phyloP scores from a whole-genome alignment of 192 early-diverging fungal species.

The Coemansia sp. region DNA sequence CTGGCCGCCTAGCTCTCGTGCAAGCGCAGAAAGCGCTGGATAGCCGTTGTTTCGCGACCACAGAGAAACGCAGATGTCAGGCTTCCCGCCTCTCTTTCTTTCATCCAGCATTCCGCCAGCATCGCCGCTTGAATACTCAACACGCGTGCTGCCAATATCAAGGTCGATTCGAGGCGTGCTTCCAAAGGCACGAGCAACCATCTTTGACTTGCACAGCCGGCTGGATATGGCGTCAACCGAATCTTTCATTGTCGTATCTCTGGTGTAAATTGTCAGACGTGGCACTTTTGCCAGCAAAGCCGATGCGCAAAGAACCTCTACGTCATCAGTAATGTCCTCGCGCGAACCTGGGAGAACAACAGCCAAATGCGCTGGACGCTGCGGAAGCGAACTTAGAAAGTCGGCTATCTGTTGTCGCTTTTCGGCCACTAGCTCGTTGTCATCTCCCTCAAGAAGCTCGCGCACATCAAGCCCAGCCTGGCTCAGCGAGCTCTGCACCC shows the following conservation, averaged over 20 bases:
- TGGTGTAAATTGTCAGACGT: conserved; percentile 42
- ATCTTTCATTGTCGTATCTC: conserved; percentile 22
- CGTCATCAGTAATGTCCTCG: conserved; percentile 20
- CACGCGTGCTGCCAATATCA: neutral
- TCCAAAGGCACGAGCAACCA: conserved; percentile 31
- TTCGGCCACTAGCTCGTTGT: conserved; percentile 26
- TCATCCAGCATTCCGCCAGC: neutral
- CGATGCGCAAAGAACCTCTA: conserved; percentile 48
- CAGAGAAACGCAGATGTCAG: conserved; percentile 28
- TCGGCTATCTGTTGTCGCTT: conserved; percentile 32
- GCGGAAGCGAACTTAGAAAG: conserved; percentile 37
- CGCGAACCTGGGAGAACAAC: conserved; percentile 33
- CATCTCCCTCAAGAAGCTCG: conserved; percentile 34
- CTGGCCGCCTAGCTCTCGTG: conserved; percentile 21
- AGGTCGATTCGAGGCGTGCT: conserved; percentile 34
- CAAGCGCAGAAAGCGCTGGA: conserved; percentile 25
- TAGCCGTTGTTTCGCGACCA: conserved; percentile 49
- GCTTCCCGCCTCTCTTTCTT: neutral
- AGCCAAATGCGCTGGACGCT: conserved; percentile 41
- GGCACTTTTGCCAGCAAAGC: conserved; percentile 36
- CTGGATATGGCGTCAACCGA: conserved; percentile 23
- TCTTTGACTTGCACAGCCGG: conserved; percentile 45
- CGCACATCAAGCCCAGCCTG: conserved; percentile 45
- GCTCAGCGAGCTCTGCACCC: conserved; percentile 41
- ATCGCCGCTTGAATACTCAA: conserved; percentile 11